Evolutionary conservation across 805 yeast genomes (phyloP).

Genomic region (Starmerella etchellsii): DNA sequence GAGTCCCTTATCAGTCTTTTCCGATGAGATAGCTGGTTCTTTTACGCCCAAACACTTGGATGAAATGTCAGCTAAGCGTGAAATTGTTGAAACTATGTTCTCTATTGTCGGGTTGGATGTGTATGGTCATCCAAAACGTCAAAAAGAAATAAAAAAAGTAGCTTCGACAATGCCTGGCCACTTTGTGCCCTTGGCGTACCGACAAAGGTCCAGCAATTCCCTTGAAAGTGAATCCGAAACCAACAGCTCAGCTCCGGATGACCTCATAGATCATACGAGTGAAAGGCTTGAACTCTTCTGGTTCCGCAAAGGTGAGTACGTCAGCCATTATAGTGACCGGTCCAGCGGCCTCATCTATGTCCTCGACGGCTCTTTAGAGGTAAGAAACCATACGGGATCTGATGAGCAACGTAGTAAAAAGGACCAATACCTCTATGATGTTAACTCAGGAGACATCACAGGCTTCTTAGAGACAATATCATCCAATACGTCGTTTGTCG

Average conservation of each 20-base stretch:
- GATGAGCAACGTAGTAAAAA: background rate
- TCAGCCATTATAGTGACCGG: conserved; percentile 52
- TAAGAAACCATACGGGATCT: conserved; percentile 23
- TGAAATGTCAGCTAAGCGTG: background rate
- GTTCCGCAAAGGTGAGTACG: conserved; percentile 38
- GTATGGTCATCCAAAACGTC: background rate
- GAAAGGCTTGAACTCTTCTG: conserved; percentile 44
- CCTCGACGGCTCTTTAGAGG: conserved; percentile 64
- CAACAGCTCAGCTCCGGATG: conserved; percentile 1
- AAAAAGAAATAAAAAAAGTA: no score
- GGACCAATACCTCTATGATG: conserved; percentile 35
- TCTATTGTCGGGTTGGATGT: background rate
- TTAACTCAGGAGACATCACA: conserved; percentile 67
- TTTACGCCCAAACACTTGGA: background rate
- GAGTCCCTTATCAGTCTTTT: no score
- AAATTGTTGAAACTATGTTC: background rate
- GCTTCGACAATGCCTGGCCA: no score
- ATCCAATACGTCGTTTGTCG: conserved; percentile 59
- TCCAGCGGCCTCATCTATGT: conserved; percentile 71
- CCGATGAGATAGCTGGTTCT: no score
- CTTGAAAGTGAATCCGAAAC: no score
- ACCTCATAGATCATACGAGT: conserved; percentile 28
- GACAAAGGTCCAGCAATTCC: no score
- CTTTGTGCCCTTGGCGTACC: no score
- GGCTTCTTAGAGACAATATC: conserved; percentile 75